Evolutionary conservation across 371 early-diverging fungal species (phyloP).

Genomic region (Apophysomyces ossiformis): DNA sequence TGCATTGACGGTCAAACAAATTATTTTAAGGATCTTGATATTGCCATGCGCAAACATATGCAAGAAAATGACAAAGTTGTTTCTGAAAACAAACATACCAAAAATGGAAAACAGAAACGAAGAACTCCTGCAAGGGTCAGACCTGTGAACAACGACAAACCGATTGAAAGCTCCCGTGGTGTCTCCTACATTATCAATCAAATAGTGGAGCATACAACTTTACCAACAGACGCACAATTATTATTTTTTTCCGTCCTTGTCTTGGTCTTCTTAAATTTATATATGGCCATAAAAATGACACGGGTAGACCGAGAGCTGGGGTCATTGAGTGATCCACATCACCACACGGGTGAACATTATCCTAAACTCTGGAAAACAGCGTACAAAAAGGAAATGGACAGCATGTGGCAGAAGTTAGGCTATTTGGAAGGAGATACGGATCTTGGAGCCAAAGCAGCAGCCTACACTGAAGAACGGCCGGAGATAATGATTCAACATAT

Average conservation of each 20-base stretch:
- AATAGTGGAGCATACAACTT: constrained; percentile 12
- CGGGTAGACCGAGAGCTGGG: constrained; percentile 34
- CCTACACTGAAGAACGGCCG: constrained; percentile 16
- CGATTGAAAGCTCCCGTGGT: background rate
- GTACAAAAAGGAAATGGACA: background rate
- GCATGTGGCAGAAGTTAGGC: background rate
- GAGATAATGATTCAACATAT: constrained; percentile 11
- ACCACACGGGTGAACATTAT: background rate
- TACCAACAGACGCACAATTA: constrained; percentile 27
- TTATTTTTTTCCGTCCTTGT: constrained; percentile 31
- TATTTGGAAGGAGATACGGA: background rate
- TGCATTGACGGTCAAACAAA: constrained; percentile 64
- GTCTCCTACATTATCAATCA: constrained; percentile 16
- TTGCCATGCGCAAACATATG: constrained; percentile 36
- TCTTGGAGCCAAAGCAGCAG: background rate
- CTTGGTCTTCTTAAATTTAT: constrained; percentile 39
- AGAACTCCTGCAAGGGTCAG: constrained; percentile 8
- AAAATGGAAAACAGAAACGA: constrained; percentile 15
- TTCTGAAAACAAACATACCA: constrained; percentile 7
- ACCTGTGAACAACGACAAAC: background rate
- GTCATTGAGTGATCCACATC: background rate
- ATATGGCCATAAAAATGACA: constrained; percentile 39
- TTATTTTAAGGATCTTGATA: constrained; percentile 60
- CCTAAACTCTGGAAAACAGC: background rate
- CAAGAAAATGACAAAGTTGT: constrained; percentile 12